These are phyloP conservation scores for Lichtheimia hyalospora DNA, from an alignment of 371 early-diverging fungal species.

Conservation along the genomic window DNA sequence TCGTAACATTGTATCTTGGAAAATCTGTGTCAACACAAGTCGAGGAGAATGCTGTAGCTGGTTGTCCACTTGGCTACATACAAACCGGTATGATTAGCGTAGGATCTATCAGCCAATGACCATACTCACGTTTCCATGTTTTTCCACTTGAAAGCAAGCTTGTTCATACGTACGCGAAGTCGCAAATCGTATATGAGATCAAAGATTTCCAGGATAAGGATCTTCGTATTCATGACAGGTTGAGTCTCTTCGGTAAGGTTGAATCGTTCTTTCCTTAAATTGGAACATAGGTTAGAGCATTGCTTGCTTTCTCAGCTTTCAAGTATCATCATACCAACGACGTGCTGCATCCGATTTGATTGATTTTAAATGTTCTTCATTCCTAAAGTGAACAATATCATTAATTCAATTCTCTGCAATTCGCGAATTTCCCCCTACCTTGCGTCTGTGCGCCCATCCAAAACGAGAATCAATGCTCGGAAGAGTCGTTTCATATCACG, in stretches of 20 bases:
- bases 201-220: slow-evolving; percentile 49
- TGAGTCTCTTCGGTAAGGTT: slow-evolving; percentile 39
- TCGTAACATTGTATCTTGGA: slow-evolving; percentile 28
- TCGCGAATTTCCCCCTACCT: slow-evolving; percentile 6
- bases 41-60: slow-evolving; percentile 17
- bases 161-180: slow-evolving; percentile 40
- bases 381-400: slow-evolving; percentile 10
- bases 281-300: too few relatives aligned
- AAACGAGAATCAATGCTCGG: slow-evolving; percentile 34
- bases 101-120: neutral
- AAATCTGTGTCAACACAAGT: slow-evolving; percentile 16
- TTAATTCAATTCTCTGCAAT: too few relatives aligned
- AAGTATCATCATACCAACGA: slow-evolving; percentile 16
- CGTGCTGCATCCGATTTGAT: slow-evolving; percentile 13
- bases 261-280: slow-evolving; percentile 33
- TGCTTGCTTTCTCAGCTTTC: neutral
- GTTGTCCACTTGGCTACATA: slow-evolving; percentile 14
- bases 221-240: slow-evolving; percentile 46
- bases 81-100: neutral
- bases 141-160: slow-evolving; percentile 29
- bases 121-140: slow-evolving; percentile 27
- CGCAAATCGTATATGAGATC: slow-evolving; percentile 48
- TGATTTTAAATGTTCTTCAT: slow-evolving; percentile 27
- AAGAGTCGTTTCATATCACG: slow-evolving; percentile 32
- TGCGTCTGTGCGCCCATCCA: slow-evolving; percentile 48